Conservation (phyloP, 495 filamentous ascomycete genomes). For the Rusavskia elegans region DNA sequence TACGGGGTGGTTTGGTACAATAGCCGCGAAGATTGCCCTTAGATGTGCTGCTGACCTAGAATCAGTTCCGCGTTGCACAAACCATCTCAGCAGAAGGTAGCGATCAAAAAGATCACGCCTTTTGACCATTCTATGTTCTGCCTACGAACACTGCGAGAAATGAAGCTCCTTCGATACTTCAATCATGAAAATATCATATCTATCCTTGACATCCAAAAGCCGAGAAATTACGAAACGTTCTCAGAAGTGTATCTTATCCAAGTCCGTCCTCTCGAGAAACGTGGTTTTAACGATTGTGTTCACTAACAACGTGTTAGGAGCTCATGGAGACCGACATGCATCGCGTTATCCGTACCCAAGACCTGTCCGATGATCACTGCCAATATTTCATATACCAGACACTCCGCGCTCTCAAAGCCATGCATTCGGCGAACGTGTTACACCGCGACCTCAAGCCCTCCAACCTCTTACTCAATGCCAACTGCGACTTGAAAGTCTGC, state of each 20-base stretch:
- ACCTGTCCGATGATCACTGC: slow-evolving; percentile 96
- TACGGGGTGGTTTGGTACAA: slow-evolving; percentile 94
- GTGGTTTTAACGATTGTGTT: neutral
- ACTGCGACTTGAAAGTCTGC: slow-evolving; percentile 98
- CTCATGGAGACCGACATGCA: slow-evolving; percentile 99
- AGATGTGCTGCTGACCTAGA: slow-evolving; percentile 8
- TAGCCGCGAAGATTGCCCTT: neutral
- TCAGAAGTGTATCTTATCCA: slow-evolving; percentile 98
- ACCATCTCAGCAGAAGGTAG: slow-evolving; percentile 95
- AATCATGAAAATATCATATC: slow-evolving; percentile 99
- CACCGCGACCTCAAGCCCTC: slow-evolving; percentile 97
- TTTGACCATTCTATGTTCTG: slow-evolving; percentile 99
- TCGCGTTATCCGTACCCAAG: slow-evolving; percentile 95
- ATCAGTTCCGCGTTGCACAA: slow-evolving; percentile 94
- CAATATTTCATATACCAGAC: slow-evolving; percentile 99
- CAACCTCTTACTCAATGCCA: slow-evolving; percentile 91
- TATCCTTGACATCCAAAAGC: slow-evolving; percentile 97
- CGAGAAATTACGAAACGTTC: slow-evolving; percentile 86
- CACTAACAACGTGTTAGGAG: slow-evolving; percentile 40
- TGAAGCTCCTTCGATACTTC: slow-evolving; percentile 98
- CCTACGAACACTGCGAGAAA: slow-evolving; percentile 88
- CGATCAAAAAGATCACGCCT: slow-evolving; percentile 99
- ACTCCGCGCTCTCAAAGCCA: slow-evolving; percentile 90
- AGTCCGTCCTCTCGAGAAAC: slow-evolving; percentile 30
- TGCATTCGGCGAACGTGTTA: slow-evolving; percentile 97